A percentile compares a stretch with the other conserved stretches of the same genome.
Evolutionary conservation across 1,284 basidiomycete genomes (phyloP).

Genomic region (Heterobasidion parviporum): DNA sequence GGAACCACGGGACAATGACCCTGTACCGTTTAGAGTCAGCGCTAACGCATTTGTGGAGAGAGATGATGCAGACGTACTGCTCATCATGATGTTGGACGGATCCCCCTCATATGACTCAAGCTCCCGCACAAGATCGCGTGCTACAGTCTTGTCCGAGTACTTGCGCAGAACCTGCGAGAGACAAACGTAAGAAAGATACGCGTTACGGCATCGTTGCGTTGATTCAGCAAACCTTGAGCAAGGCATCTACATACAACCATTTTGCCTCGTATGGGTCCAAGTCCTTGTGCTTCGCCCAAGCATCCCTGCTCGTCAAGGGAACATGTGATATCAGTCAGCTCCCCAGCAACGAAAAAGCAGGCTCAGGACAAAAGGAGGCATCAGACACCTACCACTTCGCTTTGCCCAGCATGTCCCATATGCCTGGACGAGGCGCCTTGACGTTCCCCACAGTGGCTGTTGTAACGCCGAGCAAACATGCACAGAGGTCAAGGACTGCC

Average conservation of each 20-base stretch:
- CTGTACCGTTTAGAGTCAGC: constrained; percentile 21
- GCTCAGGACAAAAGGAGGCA: neutral
- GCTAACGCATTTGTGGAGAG: constrained; percentile 2
- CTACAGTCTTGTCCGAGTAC: constrained; percentile 77
- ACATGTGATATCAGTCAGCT: constrained; percentile 17
- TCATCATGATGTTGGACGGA: constrained; percentile 61
- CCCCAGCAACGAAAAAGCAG: neutral
- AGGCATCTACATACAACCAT: constrained; percentile 81
- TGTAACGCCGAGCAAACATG: constrained; percentile 5
- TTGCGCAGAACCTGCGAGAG: constrained; percentile 65
- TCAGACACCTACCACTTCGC: constrained; percentile 75
- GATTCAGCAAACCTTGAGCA: constrained; percentile 59
- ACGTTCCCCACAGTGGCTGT: constrained; percentile 88
- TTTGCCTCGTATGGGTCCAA: constrained; percentile 77
- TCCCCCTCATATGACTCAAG: constrained; percentile 75
- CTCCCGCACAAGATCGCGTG: constrained; percentile 71
- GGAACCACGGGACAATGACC: constrained; percentile 39
- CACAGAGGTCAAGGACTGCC: neutral
- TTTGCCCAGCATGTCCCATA: constrained; percentile 88
- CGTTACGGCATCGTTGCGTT: neutral
- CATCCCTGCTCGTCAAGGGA: constrained; percentile 57
- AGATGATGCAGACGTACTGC: constrained; percentile 40
- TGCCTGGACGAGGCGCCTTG: constrained; percentile 68
- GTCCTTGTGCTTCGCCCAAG: constrained; percentile 89
- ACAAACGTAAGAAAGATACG: neutral